Base-by-base conservation (phyloP, 345 rosid species). In the Citrus glauca region DNA sequence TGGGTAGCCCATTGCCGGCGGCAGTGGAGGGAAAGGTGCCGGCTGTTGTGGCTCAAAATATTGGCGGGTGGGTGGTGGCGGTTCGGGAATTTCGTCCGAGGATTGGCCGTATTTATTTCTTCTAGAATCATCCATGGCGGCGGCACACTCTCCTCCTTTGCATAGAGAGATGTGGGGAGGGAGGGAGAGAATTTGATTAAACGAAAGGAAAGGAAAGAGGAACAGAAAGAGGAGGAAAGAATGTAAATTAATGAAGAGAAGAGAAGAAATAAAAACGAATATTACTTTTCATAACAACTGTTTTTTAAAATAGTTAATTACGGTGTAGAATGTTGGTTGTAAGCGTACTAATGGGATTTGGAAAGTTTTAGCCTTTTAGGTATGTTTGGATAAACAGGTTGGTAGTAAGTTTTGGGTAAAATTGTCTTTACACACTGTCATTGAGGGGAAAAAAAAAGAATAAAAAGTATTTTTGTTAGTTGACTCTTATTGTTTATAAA, bases 1-100 rank as follows among this genome's bases (percentile, higher is more conserved):
- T 24, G 87, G 88, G 60, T 81, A 81, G 8, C 84, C 81, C 62
- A 77, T 67, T 6, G 79, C 32, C 5, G 78, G 81, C 5, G 86
- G 74, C 38, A 16, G 25, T 9, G 25, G 45, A 17, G 67, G 38
- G 6, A 32, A 5, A 8, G 62, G 85, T 9, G 74, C 22, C 4
- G 83, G 66, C 59, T 67, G 75, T 10, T 66, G 33, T 1, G 50
- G 78, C 16, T 30, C 37, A 1, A 16, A 69, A 13, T 38, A 35
- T 10, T 37, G 59, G n/a, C 37, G 16, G 6, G 50, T 7, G 25
- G 69, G 35, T 1, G 78, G 63, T 4, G 57, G 79, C 20, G 81
- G 42, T 11, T 69, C 28, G 50, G 63, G 69, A 28, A 20, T 25
- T 66, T 35, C 4, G 30, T 53, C 63, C 0, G 88, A 24, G 74